Base-by-base conservation (phyloP, 2,329 filamentous ascomycete species). In the Fusarium sp. region DNA sequence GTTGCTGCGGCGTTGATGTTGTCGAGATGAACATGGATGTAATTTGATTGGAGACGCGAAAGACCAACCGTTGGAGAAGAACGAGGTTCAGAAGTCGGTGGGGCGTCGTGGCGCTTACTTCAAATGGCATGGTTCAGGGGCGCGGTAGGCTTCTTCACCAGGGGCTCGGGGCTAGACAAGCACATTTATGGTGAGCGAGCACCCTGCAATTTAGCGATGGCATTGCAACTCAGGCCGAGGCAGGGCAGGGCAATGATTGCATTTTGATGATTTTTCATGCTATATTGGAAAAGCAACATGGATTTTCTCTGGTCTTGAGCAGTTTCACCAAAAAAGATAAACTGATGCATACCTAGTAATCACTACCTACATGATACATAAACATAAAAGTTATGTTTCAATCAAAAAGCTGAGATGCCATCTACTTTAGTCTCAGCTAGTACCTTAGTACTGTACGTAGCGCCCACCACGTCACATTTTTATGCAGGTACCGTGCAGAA, bases 401-500 rank as follows among this genome's bases (percentile, higher is more conserved):
- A 45, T 20, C 24, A 52, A n/a, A 22, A 34, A 22, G n/a, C 34
- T 11, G 34, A 38, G 34, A 5, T 18, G 32, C 32, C 16, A 38
- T 38, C 32, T 38, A 38, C 16, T 38, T 38, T 38, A 11, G 34
- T 38, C 34, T n/a, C 34, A 18, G 10, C 18, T 34, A 18, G 32
- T 18, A 16, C 32, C 32, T 34, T 34, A 9, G 32, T 18, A 38
- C 34, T 38, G 6, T n/a, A 38, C 18, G 18, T 24, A 65, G 64
- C 64, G 65, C 64, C 70, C 73, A 59, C 53, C 70, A 70, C 70
- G 62, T 75, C 68, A 70, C 58, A 58, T 53, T 63, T 53, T 57
- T 59, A 75, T 74, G 74, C 74, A 75, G 74, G 74, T 75, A 75
- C 74, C 47, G 64, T 61, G 46, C 70, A 69, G 62, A 72, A 74